These are phyloP conservation scores for Citrus mangshanensis DNA, from an alignment of 345 rosid genomes.

Conservation along the genomic window DNA sequence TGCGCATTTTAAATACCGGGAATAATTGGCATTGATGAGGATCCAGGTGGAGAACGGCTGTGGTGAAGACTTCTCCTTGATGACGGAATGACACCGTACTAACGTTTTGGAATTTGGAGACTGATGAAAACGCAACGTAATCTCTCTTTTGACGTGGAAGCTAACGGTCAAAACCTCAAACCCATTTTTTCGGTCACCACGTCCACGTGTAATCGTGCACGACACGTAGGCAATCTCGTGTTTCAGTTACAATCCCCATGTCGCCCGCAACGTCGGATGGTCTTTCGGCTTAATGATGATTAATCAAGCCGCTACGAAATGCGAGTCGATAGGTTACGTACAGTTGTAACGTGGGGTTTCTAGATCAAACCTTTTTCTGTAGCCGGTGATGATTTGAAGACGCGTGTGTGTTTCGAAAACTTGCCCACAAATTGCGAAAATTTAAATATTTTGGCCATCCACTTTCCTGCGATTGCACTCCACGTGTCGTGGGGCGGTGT, in stretches of 20 bases:
- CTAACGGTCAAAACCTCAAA: not conserved
- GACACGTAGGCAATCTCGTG: not conserved
- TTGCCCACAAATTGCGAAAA: not conserved
- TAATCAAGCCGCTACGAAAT: not conserved
- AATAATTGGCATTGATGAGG: not conserved
- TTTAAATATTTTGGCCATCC: too few species aligned
- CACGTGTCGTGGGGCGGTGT: not conserved
- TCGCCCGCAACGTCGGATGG: not conserved
- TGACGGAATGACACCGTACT: not conserved
- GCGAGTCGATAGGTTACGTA: not conserved
- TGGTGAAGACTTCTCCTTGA: not conserved
- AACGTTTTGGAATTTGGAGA: not conserved
- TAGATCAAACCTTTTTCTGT: not conserved
- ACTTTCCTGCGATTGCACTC: not conserved
- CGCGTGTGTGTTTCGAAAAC: not conserved
- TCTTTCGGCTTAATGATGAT: not conserved
- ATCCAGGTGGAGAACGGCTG: not conserved
- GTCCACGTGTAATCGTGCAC: not conserved
- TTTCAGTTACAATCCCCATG: not conserved
- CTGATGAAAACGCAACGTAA: not conserved
- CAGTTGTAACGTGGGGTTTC: not conserved
- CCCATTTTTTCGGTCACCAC: not conserved
- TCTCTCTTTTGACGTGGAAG: not conserved
- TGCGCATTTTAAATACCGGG: not conserved
- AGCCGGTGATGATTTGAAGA: slow-evolving; percentile 7